A percentile compares a stretch with the other conserved stretches of the same genome.
These are phyloP conservation scores for Elsinoe batatas DNA, from an alignment of 2,329 filamentous ascomycete genomes.

Conservation along the genomic window DNA sequence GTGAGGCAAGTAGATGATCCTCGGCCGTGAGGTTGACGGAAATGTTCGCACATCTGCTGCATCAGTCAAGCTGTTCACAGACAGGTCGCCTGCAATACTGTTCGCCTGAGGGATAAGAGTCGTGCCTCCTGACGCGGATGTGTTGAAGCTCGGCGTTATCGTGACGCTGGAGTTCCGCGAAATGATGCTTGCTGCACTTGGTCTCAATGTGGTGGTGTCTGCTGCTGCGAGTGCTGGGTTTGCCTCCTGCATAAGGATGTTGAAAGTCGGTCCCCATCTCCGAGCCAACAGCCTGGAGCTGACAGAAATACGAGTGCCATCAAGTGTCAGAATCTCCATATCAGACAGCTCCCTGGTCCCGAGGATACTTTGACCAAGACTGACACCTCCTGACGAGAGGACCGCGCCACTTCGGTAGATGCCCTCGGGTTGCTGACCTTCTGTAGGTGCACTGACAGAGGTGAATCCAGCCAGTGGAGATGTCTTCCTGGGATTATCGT, in stretches of 20 bases:
- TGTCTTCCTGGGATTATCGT: conserved; percentile 80
- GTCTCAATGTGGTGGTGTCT: conserved; percentile 66
- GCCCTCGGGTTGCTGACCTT: conserved; percentile 34
- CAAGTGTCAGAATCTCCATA: conserved; percentile 92
- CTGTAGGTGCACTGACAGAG: conserved; percentile 62
- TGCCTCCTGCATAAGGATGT: conserved; percentile 73
- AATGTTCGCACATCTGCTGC: conserved; percentile 45
- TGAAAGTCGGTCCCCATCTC: conserved; percentile 93
- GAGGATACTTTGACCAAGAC: conserved; percentile 73
- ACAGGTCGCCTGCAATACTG: conserved; percentile 28
- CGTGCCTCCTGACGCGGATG: conserved; percentile 32
- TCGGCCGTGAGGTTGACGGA: conserved; percentile 56
- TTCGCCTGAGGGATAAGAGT: conserved; percentile 27
- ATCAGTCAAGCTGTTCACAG: conserved; percentile 37
- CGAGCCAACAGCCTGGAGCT: conserved; percentile 82
- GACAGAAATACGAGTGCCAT: conserved; percentile 82
- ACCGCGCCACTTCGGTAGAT: conserved; percentile 63
- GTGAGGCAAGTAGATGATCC: conserved; percentile 87
- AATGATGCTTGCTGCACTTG: conserved; percentile 41
- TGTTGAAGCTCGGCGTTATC: conserved; percentile 61
- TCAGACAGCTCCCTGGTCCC: conserved; percentile 77
- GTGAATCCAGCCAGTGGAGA: conserved; percentile 72
- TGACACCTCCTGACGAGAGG: conserved; percentile 68
- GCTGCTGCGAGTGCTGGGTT: conserved; percentile 59
- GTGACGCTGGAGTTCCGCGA: conserved; percentile 74